Percentiles rank a stretch among this genome's conserved stretches.
phyloP scores from a whole-genome alignment of 805 yeast species.

The Nakazawaea pomicola region DNA sequence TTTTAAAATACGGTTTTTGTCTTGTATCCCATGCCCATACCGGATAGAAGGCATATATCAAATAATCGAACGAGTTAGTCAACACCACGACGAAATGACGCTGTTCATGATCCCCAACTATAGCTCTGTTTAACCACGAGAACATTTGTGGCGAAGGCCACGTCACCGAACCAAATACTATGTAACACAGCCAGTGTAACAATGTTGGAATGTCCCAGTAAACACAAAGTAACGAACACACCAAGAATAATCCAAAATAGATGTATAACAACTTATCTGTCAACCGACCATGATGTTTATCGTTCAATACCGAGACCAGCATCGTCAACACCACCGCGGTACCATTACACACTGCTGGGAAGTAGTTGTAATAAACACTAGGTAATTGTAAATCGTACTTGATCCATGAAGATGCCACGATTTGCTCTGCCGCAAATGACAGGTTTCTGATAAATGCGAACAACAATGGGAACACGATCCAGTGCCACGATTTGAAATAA shows the following conservation, averaged over 20 bases:
- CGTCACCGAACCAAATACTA: constrained; percentile 15
- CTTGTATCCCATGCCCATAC: constrained; percentile 35
- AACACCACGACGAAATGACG: constrained; percentile 29
- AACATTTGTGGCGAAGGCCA: constrained; percentile 19
- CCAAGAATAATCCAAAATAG: constrained; percentile 14
- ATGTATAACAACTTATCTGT: constrained; percentile 19
- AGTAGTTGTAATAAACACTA: constrained; percentile 17
- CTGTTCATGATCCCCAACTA: constrained; percentile 14
- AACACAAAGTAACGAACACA: constrained; percentile 15
- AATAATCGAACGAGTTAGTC: constrained; percentile 35
- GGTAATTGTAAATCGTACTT: constrained; percentile 17
- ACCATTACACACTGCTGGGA: constrained; percentile 18
- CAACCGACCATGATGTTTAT: constrained; percentile 12
- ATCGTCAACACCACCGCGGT: constrained; percentile 21
- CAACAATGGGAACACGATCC: constrained; percentile 36
- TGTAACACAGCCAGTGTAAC: constrained; percentile 20
- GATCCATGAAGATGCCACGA: constrained; percentile 43
- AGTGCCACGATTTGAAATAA: constrained; percentile 45
- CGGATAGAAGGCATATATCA: constrained; percentile 34
- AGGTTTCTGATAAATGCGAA: constrained; percentile 34
- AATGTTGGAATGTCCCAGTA: constrained; percentile 18
- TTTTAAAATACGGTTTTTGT: constrained; percentile 27
- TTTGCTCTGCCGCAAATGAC: constrained; percentile 30
- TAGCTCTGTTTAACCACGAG: constrained; percentile 20
- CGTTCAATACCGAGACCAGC: constrained; percentile 18